phyloP scores from a whole-genome alignment of 2,329 filamentous ascomycete species.

The Cyphellophora europaea region DNA sequence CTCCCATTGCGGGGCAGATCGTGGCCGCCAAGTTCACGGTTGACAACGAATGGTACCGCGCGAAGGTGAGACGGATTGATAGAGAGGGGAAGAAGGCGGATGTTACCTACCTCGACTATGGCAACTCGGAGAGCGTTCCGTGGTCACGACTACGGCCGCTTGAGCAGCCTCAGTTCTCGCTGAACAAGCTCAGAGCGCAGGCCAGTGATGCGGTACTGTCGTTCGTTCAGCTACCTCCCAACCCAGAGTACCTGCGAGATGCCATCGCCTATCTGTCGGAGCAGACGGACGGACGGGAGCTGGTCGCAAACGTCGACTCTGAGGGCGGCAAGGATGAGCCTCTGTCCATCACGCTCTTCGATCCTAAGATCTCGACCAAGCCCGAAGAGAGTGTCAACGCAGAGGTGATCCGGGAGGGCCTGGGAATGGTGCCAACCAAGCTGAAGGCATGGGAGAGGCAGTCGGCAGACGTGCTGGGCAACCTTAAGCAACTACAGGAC shows the following conservation, averaged over 20 bases:
- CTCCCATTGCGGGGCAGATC: constrained; percentile 83
- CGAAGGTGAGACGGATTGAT: constrained; percentile 83
- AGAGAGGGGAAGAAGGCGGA: constrained; percentile 81
- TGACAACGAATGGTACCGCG: constrained; percentile 92
- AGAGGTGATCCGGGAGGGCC: constrained; percentile 71
- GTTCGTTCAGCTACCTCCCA: constrained; percentile 77
- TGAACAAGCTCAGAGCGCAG: constrained; percentile 75
- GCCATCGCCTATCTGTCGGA: constrained; percentile 67
- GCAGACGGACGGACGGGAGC: constrained; percentile 61
- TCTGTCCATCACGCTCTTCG: constrained; percentile 79
- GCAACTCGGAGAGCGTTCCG: constrained; percentile 80
- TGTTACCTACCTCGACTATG: constrained; percentile 91
- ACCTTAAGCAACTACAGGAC: constrained; percentile 62
- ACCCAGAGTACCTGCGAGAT: constrained; percentile 74
- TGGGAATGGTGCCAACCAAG: constrained; percentile 87
- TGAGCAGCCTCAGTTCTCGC: constrained; percentile 65
- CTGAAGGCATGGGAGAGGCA: constrained; percentile 83
- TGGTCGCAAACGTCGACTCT: constrained; percentile 84
- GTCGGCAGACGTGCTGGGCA: constrained; percentile 61
- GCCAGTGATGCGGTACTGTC: constrained; percentile 79
- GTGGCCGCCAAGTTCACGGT: constrained; percentile 85
- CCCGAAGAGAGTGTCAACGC: constrained; percentile 78
- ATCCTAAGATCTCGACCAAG: constrained; percentile 55
- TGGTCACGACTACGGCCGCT: constrained; percentile 81
- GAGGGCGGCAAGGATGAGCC: constrained; percentile 71